These are phyloP conservation scores for Rhododendron griersonianum DNA, from an alignment of 148 eudicot species.

Conservation along the genomic window DNA sequence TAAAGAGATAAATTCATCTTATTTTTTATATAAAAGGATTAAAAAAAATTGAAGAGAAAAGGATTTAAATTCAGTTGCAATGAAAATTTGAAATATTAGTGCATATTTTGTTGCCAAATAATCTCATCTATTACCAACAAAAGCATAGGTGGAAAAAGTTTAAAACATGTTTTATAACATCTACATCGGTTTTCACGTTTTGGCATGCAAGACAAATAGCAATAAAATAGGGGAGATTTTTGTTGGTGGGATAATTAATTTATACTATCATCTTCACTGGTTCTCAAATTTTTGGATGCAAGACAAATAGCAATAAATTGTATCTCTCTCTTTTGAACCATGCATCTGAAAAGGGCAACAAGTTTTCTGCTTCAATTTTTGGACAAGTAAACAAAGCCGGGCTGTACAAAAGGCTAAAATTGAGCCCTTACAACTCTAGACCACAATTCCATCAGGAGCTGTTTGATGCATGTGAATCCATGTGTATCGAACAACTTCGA, in stretches of 20 bases:
- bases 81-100: not conserved
- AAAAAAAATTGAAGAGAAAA: not conserved
- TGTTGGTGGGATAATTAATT: not conserved
- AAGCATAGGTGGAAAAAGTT: not conserved
- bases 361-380: no score
- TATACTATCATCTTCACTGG: not conserved
- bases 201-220: not conserved
- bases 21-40: not conserved
- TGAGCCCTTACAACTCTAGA: no score
- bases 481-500: no score
- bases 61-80: not conserved
- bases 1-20: not conserved
- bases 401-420: no score
- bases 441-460: no score
- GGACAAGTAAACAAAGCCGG: no score
- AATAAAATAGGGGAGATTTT: not conserved
- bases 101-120: not conserved
- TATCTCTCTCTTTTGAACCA: not conserved
- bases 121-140: not conserved
- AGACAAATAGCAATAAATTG: not conserved
- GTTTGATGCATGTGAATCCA: no score
- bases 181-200: not conserved
- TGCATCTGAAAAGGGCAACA: not conserved
- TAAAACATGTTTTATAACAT: no score
- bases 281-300: not conserved